Base-by-base conservation (phyloP, 345 rosid genomes). In the Mercurialis annua region DNA sequence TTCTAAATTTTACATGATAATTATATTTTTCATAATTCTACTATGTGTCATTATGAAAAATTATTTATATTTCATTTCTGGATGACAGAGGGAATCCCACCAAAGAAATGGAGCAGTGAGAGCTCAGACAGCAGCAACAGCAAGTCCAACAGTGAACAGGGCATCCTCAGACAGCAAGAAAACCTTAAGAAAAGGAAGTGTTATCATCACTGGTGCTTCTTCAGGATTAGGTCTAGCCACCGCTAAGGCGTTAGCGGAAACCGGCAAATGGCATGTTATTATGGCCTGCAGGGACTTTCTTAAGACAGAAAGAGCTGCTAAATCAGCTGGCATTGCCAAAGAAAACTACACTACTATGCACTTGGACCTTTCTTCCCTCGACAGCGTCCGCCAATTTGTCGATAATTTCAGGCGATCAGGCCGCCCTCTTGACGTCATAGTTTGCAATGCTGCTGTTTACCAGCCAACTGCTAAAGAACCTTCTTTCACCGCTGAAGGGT, bases 221-320 rank as follows among this genome's bases (percentile, higher is more conserved):
- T 90, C 98, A 3, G 91, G 97, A 48, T 66, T 93, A 54, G 97
- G 97, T 27, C 80, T 90, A 38, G 96, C 97, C 71, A 70, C 92
- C 5, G 92, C 97, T 10, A 93, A 87, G 83, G 87, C 96, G 54
- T 74, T 93, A 59, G 96, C 90, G 20, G 96, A 93, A 66, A 79
- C 87, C 10, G 98, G 95, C 42, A 92, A 92, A 71, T 87, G 96
- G 96, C 88, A 90, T 36, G 71, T 90, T 40, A 87, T 85, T 53
- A 87, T 93, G 96, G 98, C 97, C 31, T 93, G 98, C 80, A 81
- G 97, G 75, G 90, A 91, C 84, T 90, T 93, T 76, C 94, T 90
- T 55, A 94, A 91, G 77, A 78, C 95, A 0, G 92, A 94, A 76
- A 87, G 82, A 74, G 99, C 96, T 1, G 99, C 97, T 2, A 91